Conservation (phyloP, 1,284 basidiomycete genomes). For the Papiliotrema nemorosa region DNA sequence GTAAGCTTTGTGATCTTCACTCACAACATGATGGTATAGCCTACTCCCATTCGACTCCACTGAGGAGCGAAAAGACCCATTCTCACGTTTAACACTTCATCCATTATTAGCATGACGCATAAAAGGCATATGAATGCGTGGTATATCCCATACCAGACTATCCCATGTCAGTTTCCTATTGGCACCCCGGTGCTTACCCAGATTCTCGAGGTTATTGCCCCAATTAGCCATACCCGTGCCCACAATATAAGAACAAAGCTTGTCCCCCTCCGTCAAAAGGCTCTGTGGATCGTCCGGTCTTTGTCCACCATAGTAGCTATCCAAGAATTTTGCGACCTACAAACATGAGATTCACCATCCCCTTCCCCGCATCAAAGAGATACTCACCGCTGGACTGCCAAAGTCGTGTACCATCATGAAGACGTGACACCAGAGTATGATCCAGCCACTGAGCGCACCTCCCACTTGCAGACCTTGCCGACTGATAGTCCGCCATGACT, state of each 20-base stretch:
- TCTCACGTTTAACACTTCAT: slow-evolving; percentile 31
- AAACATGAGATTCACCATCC: neutral
- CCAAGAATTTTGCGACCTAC: neutral
- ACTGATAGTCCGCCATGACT: slow-evolving; percentile 12
- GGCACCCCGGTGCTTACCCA: slow-evolving; percentile 18
- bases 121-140: slow-evolving; percentile 24
- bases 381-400: neutral
- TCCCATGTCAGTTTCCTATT: neutral
- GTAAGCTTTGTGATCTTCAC: neutral
- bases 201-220: slow-evolving; percentile 16
- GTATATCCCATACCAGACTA: slow-evolving; percentile 32
- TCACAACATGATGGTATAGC: slow-evolving; percentile 36
- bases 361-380: neutral
- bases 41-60: slow-evolving; percentile 26
- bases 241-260: slow-evolving; percentile 22
- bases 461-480: slow-evolving; percentile 30
- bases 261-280: slow-evolving; percentile 5
- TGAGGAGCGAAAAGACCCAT: slow-evolving; percentile 34
- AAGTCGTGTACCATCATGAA: slow-evolving; percentile 24
- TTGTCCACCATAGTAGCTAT: neutral
- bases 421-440: slow-evolving; percentile 23
- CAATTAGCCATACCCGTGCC: slow-evolving; percentile 33
- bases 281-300: neutral
- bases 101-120: slow-evolving; percentile 25
- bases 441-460: slow-evolving; percentile 18